Conservation (phyloP, 2,329 filamentous ascomycete genomes). For the Diaporthe ilicicola region DNA sequence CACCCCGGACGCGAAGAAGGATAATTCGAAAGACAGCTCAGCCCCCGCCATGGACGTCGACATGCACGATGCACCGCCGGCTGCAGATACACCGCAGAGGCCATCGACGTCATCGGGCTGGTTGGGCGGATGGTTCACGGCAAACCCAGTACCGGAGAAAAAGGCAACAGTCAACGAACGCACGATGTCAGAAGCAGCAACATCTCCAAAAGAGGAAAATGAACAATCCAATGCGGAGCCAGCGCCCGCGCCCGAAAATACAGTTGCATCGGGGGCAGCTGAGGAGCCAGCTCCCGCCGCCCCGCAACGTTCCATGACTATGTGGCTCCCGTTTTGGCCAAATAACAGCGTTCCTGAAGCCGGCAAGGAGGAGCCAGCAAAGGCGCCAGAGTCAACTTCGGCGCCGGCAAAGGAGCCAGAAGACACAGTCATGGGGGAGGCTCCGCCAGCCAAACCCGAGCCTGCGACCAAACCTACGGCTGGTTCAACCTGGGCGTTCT, state of each 20-base stretch:
- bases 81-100: conserved; percentile 19
- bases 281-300: conserved; percentile 33
- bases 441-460: conserved; percentile 42
- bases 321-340: conserved; percentile 45
- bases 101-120: conserved; percentile 55
- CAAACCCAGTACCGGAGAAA: conserved; percentile 26
- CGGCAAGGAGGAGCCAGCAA: conserved; percentile 18
- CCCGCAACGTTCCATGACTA: conserved; percentile 12
- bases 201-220: conserved; percentile 25
- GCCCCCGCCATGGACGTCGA: background rate
- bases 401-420: conserved; percentile 43
- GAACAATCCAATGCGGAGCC: conserved; percentile 14
- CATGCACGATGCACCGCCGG: conserved; percentile 17
- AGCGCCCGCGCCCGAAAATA: background rate
- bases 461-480: conserved; percentile 52
- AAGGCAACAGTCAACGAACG: conserved; percentile 32
- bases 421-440: conserved; percentile 55
- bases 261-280: background rate
- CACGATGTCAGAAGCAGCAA: conserved; percentile 28
- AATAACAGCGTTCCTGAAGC: conserved; percentile 30
- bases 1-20: background rate
- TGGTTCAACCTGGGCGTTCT: conserved; percentile 82
- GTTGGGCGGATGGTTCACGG: conserved; percentile 60
- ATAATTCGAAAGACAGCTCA: background rate
- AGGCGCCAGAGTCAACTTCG: conserved; percentile 29